A percentile compares a stretch with the other conserved stretches of the same genome.
Evolutionary conservation across 176 grass and related monocot species (phyloP).

Genomic region (Microstegium vimineum): DNA sequence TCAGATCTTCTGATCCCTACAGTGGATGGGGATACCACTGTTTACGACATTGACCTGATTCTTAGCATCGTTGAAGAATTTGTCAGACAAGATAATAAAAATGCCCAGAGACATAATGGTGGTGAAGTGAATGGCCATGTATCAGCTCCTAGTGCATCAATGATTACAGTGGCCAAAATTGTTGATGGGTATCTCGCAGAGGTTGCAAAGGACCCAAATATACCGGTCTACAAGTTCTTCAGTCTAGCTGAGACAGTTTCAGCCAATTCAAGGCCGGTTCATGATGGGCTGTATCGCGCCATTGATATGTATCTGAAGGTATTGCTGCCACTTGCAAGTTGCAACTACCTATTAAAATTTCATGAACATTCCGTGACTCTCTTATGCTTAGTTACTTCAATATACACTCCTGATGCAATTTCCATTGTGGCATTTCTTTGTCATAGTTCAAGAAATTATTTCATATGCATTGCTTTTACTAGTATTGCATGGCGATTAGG

Average conservation of each 20-base stretch:
- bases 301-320: slow-evolving; percentile 97
- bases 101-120: slow-evolving; percentile 37
- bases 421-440: background rate
- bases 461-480: background rate
- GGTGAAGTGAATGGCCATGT: slow-evolving; percentile 46
- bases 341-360: slow-evolving; percentile 9
- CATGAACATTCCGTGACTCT: background rate
- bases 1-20: slow-evolving; percentile 86
- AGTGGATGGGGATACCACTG: slow-evolving; percentile 53
- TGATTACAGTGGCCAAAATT: slow-evolving; percentile 64
- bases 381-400: background rate
- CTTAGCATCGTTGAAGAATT: slow-evolving; percentile 86
- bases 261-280: slow-evolving; percentile 61
- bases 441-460: background rate
- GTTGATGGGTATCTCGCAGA: slow-evolving; percentile 86
- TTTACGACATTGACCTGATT: slow-evolving; percentile 87
- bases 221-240: slow-evolving; percentile 68
- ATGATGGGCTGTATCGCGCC: slow-evolving; percentile 88
- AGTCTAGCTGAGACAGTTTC: slow-evolving; percentile 72
- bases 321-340: slow-evolving; percentile 8
- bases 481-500: background rate
- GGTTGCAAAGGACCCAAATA: slow-evolving; percentile 75
- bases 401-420: slow-evolving; percentile 7
- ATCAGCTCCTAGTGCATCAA: slow-evolving; percentile 52
- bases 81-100: slow-evolving; percentile 56